Base-by-base conservation (phyloP, 2,329 filamentous ascomycete species). In the Ceratocystis colombiana region DNA sequence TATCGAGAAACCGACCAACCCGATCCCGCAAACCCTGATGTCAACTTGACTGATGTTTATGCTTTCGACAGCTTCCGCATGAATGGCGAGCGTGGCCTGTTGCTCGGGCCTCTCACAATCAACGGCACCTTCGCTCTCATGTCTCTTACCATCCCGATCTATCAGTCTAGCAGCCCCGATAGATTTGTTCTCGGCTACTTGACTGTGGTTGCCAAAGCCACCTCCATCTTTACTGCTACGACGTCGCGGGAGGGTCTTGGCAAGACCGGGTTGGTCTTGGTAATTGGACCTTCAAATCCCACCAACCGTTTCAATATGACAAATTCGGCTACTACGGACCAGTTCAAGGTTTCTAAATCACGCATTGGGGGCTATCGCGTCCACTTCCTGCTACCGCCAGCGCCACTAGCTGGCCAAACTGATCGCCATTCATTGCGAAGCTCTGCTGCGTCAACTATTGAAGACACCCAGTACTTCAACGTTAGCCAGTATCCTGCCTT, bases 101-200 rank as follows among this genome's bases (percentile, higher is more conserved):
- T 96, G 1, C 79, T 94, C 0, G 92, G 92, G 0, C 91, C 91
- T 0, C 79, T 89, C 67, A 78, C 83, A 28, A 75, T 94, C 69
- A 94, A 95, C 73, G 77, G 82, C 57, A 84, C 84, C 0, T 88
- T 88, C 69, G 88, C 89, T 25, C 77, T 96, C 10, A 74, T 96
- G 12, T 96, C 91, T 1, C 78, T 96, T 67, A 96, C 91, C 0
- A 76, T 93, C 17, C 89, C 91, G 0, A 84, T 96, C 64, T 85
- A 88, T 69, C 62, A 66, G 50, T 66, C 67, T n/a, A 68, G 61
- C 28, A 68, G 64, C 45, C 46, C 33, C 1, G 22, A 45, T 17
- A 50, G 62, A 15, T 68, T 68, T 48, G 82, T 93, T 0, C 79
- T 96, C 4, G 92, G 90, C 1, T 96, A 90, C 78, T 82, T 96